Evolutionary conservation across 1,284 basidiomycete genomes (phyloP).

Genomic region (Rhodotorula sp.): DNA sequence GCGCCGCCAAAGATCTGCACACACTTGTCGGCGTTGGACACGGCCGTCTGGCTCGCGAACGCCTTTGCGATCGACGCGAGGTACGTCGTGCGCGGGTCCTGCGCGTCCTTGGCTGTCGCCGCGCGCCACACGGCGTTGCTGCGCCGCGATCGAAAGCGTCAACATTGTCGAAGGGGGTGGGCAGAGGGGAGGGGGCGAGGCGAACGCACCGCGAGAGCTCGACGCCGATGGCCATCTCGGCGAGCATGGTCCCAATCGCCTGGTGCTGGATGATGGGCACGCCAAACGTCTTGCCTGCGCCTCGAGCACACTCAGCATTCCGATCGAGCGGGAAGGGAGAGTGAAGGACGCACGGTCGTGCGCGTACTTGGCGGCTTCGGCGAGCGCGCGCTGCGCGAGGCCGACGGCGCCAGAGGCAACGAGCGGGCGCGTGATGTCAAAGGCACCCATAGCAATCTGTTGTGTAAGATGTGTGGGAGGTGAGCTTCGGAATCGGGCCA

Average conservation of each 20-base stretch:
- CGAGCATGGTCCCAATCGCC: constrained; percentile 58
- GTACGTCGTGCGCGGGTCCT: constrained; percentile 56
- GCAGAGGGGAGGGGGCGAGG: neutral
- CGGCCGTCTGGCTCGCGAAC: constrained; percentile 54
- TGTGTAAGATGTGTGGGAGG: neutral
- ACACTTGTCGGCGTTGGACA: constrained; percentile 56
- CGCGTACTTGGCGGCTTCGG: constrained; percentile 59
- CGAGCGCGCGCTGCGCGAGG: constrained; percentile 57
- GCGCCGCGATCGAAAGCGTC: constrained; percentile 49
- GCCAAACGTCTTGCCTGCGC: constrained; percentile 56
- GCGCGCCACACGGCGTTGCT: constrained; percentile 56
- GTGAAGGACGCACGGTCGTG: constrained; percentile 52
- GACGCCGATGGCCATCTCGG: constrained; percentile 59
- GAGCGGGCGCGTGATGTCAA: constrained; percentile 55
- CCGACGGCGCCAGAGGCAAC: constrained; percentile 60
- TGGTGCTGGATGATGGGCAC: constrained; percentile 60
- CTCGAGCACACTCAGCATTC: too few relatives aligned
- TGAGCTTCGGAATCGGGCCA: neutral
- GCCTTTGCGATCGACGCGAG: constrained; percentile 60
- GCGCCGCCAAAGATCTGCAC: constrained; percentile 53
- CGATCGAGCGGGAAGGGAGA: too few relatives aligned
- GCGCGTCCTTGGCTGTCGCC: constrained; percentile 57
- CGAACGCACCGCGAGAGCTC: constrained; percentile 18
- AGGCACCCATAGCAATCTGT: constrained; percentile 56
- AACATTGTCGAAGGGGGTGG: too few relatives aligned